Percentiles rank a stretch among this genome's conserved stretches.
These are phyloP conservation scores for Gonium pectorale DNA, from an alignment of 139 green algal genomes.

Conservation along the genomic window DNA sequence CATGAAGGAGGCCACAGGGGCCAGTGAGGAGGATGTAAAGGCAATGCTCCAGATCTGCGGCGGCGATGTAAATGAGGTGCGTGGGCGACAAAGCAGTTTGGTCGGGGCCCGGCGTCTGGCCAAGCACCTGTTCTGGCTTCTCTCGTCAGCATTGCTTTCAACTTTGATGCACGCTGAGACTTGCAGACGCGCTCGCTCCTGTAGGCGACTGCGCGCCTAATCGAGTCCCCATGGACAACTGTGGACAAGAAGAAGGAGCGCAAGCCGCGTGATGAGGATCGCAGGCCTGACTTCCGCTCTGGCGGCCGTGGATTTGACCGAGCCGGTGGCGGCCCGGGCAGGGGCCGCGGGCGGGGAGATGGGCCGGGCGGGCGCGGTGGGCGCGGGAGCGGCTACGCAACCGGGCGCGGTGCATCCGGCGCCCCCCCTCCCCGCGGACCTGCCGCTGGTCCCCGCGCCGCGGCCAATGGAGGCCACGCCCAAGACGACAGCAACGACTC, in stretches of 20 bases:
- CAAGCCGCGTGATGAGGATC: constrained; percentile 4
- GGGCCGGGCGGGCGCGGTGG: constrained; percentile 44
- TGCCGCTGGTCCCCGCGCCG: constrained; percentile 7
- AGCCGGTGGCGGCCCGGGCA: constrained; percentile 1
- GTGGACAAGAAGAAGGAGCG: constrained; percentile 49
- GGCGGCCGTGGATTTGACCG: no score
- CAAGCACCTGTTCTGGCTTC: no score
- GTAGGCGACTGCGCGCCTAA: constrained; percentile 58
- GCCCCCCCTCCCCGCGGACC: constrained; percentile 6
- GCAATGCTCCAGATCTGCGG: constrained; percentile 53
- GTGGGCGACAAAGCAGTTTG: no score
- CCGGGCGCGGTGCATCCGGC: constrained; percentile 29
- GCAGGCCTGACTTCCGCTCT: constrained; percentile 10
- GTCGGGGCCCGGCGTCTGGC: no score
- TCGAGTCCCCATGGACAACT: constrained; percentile 46
- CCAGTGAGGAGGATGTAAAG: constrained; percentile 57
- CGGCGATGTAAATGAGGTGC: constrained; percentile 57
- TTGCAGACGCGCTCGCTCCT: no score
- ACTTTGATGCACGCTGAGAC: no score
- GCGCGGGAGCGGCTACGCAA: constrained; percentile 37
- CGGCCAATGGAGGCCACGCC: constrained; percentile 5
- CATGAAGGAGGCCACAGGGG: constrained; percentile 58
- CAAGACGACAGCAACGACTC: constrained; percentile 4
- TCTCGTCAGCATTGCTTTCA: no score
- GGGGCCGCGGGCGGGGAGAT: constrained; percentile 38